Base-by-base conservation (phyloP, 1,284 basidiomycete genomes). In the Malassezia nana region DNA sequence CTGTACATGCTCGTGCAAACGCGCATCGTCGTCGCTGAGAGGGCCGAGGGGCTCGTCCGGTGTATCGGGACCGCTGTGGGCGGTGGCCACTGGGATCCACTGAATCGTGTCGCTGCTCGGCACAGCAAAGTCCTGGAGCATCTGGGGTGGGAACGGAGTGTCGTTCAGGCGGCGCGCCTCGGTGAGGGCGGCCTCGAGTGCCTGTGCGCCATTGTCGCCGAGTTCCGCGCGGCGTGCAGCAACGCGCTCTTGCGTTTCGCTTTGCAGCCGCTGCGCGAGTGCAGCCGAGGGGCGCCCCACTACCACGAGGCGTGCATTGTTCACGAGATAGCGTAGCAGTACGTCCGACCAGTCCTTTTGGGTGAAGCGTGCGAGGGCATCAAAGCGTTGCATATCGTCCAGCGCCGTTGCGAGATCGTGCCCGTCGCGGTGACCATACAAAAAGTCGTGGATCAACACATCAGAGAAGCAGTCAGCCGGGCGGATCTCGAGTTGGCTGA, bases 31-130 rank as follows among this genome's bases (percentile, higher is more conserved):
- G n/a, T 57, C 58, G 13, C 56, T 52, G 20, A 20, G 76, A 64
- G 64, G 59, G 57, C 68, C 66, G 42, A 69, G 64, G 59, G 67
- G 43, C 74, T 32, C 28, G 4, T 16, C 40, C 4, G 38, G 6
- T 2, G 48, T 6, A 22, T 32, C 28, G 5, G 56, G 55, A 8
- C 46, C 29, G 2, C 44, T 48, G 25, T 55, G 55, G 1, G 73
- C 74, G 6, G 84, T 92, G 65, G 90, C 82, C 2, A 98, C 90
- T 0, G 86, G 83, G 55, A 98, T 91, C 90, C 92, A 98, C 6
- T 85, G 82, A 65, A 99, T 91, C 59, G 83, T 87, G 66, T 85
- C 83, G 20, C 91, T 57, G 49, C 44, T 49, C 10, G 69, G 69
- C 20, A 72, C 59, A 15, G 85, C 84, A 80, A 96, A 98, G 18